These are phyloP conservation scores for Talaromyces verruculosus DNA, from an alignment of 2,329 filamentous ascomycete genomes.

Conservation along the genomic window DNA sequence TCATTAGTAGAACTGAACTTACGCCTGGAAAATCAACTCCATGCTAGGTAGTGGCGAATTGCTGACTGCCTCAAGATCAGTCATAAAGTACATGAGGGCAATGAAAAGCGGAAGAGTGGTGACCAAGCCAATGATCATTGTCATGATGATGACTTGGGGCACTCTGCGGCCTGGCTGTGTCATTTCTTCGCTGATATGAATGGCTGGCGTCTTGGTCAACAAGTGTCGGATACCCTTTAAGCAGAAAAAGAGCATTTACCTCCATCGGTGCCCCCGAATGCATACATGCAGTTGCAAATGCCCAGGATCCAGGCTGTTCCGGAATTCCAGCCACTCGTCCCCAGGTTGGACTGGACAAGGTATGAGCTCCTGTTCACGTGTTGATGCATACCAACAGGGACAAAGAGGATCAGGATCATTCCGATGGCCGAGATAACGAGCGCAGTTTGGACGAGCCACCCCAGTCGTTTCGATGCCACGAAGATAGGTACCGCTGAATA, in stretches of 20 bases:
- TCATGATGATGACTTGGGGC: slow-evolving; percentile 24
- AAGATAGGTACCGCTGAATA: slow-evolving; percentile 22
- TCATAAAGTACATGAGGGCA: slow-evolving; percentile 29
- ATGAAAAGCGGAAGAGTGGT: slow-evolving; percentile 33
- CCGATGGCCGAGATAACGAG: slow-evolving; percentile 12
- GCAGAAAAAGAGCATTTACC: background rate
- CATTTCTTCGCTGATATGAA: background rate
- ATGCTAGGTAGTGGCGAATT: slow-evolving; percentile 3
- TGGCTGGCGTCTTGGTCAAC: background rate
- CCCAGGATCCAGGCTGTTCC: slow-evolving; percentile 21
- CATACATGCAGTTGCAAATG: slow-evolving; percentile 20
- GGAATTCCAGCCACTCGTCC: slow-evolving; percentile 19
- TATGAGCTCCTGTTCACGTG: slow-evolving; percentile 2
- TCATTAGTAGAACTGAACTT: background rate
- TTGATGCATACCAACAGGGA: slow-evolving; percentile 14
- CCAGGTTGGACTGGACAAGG: slow-evolving; percentile 9
- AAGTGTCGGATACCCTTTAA: background rate
- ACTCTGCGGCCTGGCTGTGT: slow-evolving; percentile 18
- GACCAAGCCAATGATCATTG: slow-evolving; percentile 31
- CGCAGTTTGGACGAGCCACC: background rate
- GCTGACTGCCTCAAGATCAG: slow-evolving; percentile 31
- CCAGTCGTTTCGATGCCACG: slow-evolving; percentile 13
- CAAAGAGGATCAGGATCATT: slow-evolving; percentile 15
- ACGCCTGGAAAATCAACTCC: slow-evolving; percentile 18
- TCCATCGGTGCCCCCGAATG: background rate